A percentile compares a stretch with the other conserved stretches of the same genome.
Conservation (phyloP, 1,139 yeast species). For the Martiniozyma asiatica region DNA sequence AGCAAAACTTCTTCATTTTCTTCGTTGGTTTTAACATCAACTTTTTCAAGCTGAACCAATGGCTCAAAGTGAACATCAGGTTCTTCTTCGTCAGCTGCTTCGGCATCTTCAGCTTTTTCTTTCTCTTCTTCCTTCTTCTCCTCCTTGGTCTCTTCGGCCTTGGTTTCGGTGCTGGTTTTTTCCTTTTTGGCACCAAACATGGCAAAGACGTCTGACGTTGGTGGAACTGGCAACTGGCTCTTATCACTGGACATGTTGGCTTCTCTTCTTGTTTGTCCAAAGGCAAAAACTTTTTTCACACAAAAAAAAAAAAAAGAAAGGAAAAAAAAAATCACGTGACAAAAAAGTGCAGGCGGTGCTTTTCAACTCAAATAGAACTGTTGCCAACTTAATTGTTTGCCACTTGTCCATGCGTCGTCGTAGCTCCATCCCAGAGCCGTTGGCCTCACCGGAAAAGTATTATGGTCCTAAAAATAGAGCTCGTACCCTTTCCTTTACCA, state of each 20-base stretch:
- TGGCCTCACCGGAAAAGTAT: slow-evolving; percentile 63
- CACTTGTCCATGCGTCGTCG: too few relatives aligned
- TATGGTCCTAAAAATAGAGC: slow-evolving; percentile 51
- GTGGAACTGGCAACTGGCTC: slow-evolving; percentile 41
- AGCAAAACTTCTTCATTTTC: slow-evolving; percentile 84
- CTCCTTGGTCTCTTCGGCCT: slow-evolving; percentile 24
- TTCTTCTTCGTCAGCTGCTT: slow-evolving; percentile 72
- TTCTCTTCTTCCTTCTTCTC: slow-evolving; percentile 26
- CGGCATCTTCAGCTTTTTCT: slow-evolving; percentile 30
- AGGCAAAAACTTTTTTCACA: too few relatives aligned
- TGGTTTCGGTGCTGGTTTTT: slow-evolving; percentile 27
- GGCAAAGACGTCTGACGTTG: slow-evolving; percentile 71
- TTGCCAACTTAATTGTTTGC: too few relatives aligned
- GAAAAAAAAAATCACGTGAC: too few relatives aligned
- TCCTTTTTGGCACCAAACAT: slow-evolving; percentile 81
- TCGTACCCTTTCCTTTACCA: slow-evolving; percentile 28
- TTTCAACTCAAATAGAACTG: too few relatives aligned
- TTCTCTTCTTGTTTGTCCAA: slow-evolving; percentile 1
- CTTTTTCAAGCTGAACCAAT: slow-evolving; percentile 85
- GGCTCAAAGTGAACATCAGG: slow-evolving; percentile 97
- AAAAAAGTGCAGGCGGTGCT: too few relatives aligned
- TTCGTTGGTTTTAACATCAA: slow-evolving; percentile 93
- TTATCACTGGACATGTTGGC: slow-evolving; percentile 10
- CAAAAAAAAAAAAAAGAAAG: too few relatives aligned
- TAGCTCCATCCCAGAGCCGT: too few relatives aligned